Evolutionary conservation across 2,329 filamentous ascomycete genomes (phyloP).

Genomic region (Myriosclerotinia scirpicola): DNA sequence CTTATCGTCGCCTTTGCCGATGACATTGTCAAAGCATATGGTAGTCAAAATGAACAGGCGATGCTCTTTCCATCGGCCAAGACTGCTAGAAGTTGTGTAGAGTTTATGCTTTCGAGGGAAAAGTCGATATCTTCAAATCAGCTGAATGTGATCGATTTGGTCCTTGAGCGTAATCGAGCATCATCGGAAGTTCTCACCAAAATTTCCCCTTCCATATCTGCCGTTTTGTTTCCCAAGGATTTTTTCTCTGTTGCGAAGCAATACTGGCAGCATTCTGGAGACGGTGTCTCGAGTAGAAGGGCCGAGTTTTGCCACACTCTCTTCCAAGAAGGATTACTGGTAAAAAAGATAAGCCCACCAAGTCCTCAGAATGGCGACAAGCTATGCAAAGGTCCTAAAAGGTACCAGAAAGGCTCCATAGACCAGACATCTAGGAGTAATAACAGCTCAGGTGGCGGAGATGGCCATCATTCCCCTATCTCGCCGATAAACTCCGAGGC

Average conservation of each 20-base stretch:
- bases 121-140: constrained; percentile 51
- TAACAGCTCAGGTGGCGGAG: constrained; percentile 26
- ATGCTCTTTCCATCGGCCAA: constrained; percentile 78
- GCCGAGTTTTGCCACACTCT: constrained; percentile 85
- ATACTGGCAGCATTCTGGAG: constrained; percentile 96
- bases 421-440: constrained; percentile 42
- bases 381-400: constrained; percentile 66
- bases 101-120: constrained; percentile 66
- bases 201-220: constrained; percentile 61
- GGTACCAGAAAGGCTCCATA: constrained; percentile 69
- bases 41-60: constrained; percentile 61
- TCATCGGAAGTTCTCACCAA: constrained; percentile 53
- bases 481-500: constrained; percentile 34
- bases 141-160: constrained; percentile 61
- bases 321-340: constrained; percentile 67
- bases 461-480: background rate
- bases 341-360: constrained; percentile 45
- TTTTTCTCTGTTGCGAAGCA: constrained; percentile 77
- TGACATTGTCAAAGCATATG: constrained; percentile 65
- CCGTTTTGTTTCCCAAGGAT: constrained; percentile 68
- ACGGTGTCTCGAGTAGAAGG: constrained; percentile 85
- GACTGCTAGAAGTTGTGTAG: constrained; percentile 69
- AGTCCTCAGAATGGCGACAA: constrained; percentile 34
- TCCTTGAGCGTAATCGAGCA: constrained; percentile 57
- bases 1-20: constrained; percentile 72